A percentile compares a stretch with the other conserved stretches of the same genome.
Conservation (phyloP, 73 alveolate genomes). For the Uronychia setigera region DNA sequence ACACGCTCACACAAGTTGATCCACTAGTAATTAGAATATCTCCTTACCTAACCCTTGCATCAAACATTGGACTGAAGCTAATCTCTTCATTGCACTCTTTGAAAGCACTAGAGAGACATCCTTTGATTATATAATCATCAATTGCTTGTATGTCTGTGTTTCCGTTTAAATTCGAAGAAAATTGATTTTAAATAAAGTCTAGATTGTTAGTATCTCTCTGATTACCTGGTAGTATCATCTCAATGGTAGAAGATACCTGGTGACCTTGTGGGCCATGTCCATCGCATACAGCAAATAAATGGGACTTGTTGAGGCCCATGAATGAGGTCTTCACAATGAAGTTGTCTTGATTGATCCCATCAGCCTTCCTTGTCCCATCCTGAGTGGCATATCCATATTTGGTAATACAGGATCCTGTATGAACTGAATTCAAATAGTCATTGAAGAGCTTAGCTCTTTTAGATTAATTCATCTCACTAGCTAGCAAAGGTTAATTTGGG, state of each 20-base stretch:
- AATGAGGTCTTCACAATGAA: slow-evolving; percentile 40
- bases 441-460: neutral
- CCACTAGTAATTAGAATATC: slow-evolving; percentile 63
- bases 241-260: slow-evolving; percentile 46
- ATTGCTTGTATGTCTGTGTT: neutral
- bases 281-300: slow-evolving; percentile 68
- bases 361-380: slow-evolving; percentile 15
- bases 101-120: neutral
- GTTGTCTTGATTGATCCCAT: slow-evolving; percentile 39
- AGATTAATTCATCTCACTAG: neutral
- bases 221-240: slow-evolving; percentile 37
- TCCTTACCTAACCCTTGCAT: slow-evolving; percentile 23
- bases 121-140: neutral
- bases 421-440: no score
- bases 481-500: neutral
- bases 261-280: slow-evolving; percentile 69
- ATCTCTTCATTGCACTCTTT: slow-evolving; percentile 16
- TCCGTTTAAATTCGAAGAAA: neutral
- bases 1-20: slow-evolving; percentile 82
- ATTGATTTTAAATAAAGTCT: neutral
- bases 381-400: neutral
- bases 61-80: slow-evolving; percentile 7
- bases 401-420: neutral
- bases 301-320: slow-evolving; percentile 23
- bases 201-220: slow-evolving; percentile 18